A percentile compares a stretch with the other conserved stretches of the same genome.
Evolutionary conservation across 345 rosid genomes (phyloP).

Genomic region (Pistacia vera): DNA sequence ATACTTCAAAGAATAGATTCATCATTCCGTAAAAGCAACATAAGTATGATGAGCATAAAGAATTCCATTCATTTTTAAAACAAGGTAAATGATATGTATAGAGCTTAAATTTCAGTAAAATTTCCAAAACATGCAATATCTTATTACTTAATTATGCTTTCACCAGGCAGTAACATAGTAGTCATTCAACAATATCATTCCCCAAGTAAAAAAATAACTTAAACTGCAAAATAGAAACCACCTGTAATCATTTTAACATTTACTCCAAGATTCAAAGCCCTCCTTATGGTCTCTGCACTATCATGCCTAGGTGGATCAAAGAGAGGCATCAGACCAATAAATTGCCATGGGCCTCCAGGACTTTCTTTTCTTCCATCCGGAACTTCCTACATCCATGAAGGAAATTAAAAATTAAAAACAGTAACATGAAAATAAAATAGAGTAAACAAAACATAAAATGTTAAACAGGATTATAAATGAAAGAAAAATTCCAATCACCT

Average conservation of each 20-base stretch:
- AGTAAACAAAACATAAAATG: not conserved
- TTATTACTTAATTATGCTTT: not conserved
- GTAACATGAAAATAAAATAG: not conserved
- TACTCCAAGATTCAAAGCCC: constrained; percentile 95
- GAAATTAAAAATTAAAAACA: not conserved
- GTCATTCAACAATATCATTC: not conserved
- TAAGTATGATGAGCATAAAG: not conserved
- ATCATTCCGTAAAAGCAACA: not conserved
- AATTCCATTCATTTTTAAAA: not conserved
- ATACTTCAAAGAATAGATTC: not conserved
- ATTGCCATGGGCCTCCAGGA: constrained; percentile 96
- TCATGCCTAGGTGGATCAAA: constrained; percentile 99
- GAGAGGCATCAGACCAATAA: constrained; percentile 96
- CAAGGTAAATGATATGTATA: not conserved
- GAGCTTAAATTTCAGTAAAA: not conserved
- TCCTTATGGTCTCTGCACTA: constrained; percentile 95
- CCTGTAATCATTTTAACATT: constrained; percentile 99
- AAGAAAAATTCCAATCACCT: constrained; percentile 44
- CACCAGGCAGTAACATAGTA: not conserved
- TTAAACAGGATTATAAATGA: not conserved
- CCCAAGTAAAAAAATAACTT: constrained; percentile 10
- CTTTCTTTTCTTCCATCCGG: constrained; percentile 91
- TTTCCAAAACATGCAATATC: not conserved
- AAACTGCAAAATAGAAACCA: constrained; percentile 28
- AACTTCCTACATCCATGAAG: constrained; percentile 66